These are phyloP conservation scores for Fusarium sp. DNA, from an alignment of 2,329 filamentous ascomycete genomes.

Conservation along the genomic window DNA sequence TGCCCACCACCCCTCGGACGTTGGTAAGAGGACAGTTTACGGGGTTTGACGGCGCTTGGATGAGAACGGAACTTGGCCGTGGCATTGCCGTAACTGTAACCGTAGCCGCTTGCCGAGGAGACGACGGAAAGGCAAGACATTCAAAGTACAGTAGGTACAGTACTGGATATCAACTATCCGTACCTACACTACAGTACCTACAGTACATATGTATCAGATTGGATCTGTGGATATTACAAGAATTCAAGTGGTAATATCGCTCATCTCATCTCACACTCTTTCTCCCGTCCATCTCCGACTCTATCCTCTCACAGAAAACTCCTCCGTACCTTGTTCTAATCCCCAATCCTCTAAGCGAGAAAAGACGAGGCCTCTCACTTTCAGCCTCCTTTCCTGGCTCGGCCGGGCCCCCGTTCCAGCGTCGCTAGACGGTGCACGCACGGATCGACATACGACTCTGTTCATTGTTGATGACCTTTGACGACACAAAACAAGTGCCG, in stretches of 20 bases:
- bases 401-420: slow-evolving; percentile 30
- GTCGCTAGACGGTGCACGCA: slow-evolving; percentile 34
- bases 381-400: slow-evolving; percentile 34
- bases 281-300: not conserved
- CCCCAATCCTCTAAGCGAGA: not conserved
- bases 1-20: not conserved
- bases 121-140: not conserved
- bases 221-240: slow-evolving; percentile 2
- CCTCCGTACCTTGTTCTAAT: not conserved
- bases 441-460: slow-evolving; percentile 30
- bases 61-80: slow-evolving; percentile 14
- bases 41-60: slow-evolving; percentile 1
- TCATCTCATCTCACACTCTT: not conserved
- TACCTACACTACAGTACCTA: not conserved
- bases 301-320: not conserved
- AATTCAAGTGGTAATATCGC: not conserved
- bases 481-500: slow-evolving; percentile 30
- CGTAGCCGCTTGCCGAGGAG: slow-evolving; percentile 1
- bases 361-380: slow-evolving; percentile 30
- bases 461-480: slow-evolving; percentile 10
- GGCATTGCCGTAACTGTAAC: not conserved
- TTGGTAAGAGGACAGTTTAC: slow-evolving; percentile 2
- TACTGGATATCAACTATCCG: not conserved
- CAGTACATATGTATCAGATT: not conserved
- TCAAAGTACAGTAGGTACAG: too few relatives aligned